These are phyloP conservation scores for Neonectria faginata DNA, from an alignment of 2,329 filamentous ascomycete species.

Conservation along the genomic window DNA sequence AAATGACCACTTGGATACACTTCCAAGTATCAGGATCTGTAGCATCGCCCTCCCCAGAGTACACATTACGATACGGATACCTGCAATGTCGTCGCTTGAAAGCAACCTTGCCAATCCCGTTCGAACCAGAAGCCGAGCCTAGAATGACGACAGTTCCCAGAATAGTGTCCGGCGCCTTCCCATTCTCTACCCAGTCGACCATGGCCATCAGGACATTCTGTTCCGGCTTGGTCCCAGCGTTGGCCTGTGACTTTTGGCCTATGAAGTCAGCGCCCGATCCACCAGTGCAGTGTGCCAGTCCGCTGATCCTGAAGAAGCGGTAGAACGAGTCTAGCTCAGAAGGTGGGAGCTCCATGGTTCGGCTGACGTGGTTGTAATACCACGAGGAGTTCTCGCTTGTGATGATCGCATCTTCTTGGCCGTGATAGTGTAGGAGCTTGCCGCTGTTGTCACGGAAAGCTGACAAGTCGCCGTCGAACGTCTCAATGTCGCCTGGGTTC, in stretches of 20 bases:
- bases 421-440: constrained; percentile 60
- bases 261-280: constrained; percentile 57
- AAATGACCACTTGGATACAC: neutral
- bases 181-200: constrained; percentile 59
- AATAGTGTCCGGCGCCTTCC: neutral
- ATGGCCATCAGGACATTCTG: constrained; percentile 60
- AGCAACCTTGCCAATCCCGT: neutral
- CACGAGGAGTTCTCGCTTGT: constrained; percentile 46
- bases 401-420: constrained; percentile 56
- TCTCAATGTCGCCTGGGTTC: constrained; percentile 42
- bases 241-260: constrained; percentile 40
- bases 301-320: constrained; percentile 63
- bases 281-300: constrained; percentile 60
- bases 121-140: neutral
- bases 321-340: constrained; percentile 60
- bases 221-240: constrained; percentile 46
- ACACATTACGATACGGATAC: neutral
- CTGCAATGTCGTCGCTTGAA: neutral
- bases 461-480: constrained; percentile 53
- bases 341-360: constrained; percentile 43
- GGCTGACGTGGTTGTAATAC: constrained; percentile 37
- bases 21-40: neutral
- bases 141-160: neutral
- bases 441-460: constrained; percentile 53
- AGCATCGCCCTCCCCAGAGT: neutral